Evolutionary conservation across 805 yeast species (phyloP), one percentile per base, ranked within the genome.

Genomic region (Torulaspora gathmanii): DNA sequence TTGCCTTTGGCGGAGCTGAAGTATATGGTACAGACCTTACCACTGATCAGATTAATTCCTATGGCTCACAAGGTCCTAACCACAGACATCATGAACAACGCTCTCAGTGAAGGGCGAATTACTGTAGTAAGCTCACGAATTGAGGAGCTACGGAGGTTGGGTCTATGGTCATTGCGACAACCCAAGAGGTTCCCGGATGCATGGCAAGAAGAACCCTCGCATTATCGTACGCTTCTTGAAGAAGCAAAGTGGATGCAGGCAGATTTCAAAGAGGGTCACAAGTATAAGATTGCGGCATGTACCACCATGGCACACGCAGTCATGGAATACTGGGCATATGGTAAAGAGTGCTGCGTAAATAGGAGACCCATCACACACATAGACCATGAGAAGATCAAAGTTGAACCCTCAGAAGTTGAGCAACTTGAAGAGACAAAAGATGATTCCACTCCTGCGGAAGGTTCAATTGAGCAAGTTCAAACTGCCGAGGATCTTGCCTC

Each of bases 101-200:
- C 95, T 0, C 69, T 90, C 27, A 77, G 87, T 11, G 99, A 93
- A 60, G 96, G 96, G 3, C 85, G 90, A 60, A 81, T 91, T 2
- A 86, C 95, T 0, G 96, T 89, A 9, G 80, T 88, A 15, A 85
- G 88, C 56, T 84, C 95, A 1, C 73, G 98, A 49, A 90, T 93
- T 37, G 98, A 91, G 59, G 98, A 91, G 62, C 72, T 93, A 51
- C 87, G 88, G 62, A 72, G 95, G 37, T 83, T 83, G 46, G 85
- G 86, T 2, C 81, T 86, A 56, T 93, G 99, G 98, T 83, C 95
- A 17, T 70, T 93, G 42, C 74, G 95, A 42, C 99, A 93, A 62
- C 95, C 95, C 0, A 71, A 75, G 42, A 74, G 77, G 51, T 83
- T 74, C 56, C 58, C 72, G 10, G 95, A 87, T 52, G 96, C 98